Evolutionary conservation across 768 basidiomycete species (phyloP).

Genomic region (Boletus pseudo-olivaceus): DNA sequence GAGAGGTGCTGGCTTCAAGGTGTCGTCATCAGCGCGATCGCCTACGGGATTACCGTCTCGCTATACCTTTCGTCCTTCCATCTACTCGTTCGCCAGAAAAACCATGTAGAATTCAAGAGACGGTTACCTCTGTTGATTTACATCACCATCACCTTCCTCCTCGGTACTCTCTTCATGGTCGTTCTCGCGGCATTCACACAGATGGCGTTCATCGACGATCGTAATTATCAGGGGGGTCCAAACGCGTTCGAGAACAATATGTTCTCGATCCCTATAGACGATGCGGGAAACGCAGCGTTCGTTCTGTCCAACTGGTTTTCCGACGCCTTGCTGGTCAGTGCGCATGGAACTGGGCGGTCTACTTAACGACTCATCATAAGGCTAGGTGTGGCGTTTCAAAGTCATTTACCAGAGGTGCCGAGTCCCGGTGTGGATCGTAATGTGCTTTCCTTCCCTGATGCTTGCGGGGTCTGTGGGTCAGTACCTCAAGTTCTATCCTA

Average conservation of each 20-base stretch:
- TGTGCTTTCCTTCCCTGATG: conserved; percentile 10
- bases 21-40: conserved; percentile 4
- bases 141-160: conserved; percentile 1
- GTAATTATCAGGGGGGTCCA: conserved; percentile 33
- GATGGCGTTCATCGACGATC: conserved; percentile 30
- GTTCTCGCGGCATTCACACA: conserved; percentile 21
- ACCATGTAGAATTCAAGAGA: conserved; percentile 1
- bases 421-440: conserved; percentile 5
- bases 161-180: conserved; percentile 18
- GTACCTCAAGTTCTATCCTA: neutral
- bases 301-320: conserved; percentile 14
- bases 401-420: conserved; percentile 14
- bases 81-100: conserved; percentile 3
- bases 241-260: conserved; percentile 17
- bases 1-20: conserved; percentile 22
- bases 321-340: conserved; percentile 19
- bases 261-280: too few species aligned
- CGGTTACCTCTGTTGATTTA: conserved; percentile 6
- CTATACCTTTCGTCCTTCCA: conserved; percentile 9
- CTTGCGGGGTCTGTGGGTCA: conserved; percentile 7
- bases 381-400: conserved; percentile 17
- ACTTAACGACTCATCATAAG: neutral
- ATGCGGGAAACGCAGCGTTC: conserved; percentile 9
- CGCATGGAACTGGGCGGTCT: neutral
- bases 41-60: conserved; percentile 7